phyloP scores from a whole-genome alignment of 1,284 basidiomycete species.

The Pterulicium gracile region DNA sequence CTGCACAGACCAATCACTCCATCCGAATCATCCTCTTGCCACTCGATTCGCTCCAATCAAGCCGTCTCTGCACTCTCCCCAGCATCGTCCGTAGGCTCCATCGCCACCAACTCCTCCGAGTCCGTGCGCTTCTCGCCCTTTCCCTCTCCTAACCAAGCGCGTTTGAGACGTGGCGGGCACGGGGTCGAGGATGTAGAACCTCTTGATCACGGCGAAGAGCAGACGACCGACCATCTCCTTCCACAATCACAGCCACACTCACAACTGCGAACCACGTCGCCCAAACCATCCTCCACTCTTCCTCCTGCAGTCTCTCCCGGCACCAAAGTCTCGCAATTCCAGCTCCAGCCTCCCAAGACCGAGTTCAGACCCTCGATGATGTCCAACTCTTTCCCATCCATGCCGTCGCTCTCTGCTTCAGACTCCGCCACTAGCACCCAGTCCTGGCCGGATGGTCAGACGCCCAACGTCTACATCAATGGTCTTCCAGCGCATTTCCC shows the following conservation, averaged over 20 bases:
- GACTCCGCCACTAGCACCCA: background rate
- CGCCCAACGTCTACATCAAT: conserved; percentile 61
- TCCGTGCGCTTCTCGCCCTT: background rate
- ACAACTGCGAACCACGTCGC: background rate
- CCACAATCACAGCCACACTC: background rate
- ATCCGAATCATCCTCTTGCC: background rate
- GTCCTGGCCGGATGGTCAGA: conserved; percentile 10
- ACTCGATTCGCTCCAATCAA: background rate
- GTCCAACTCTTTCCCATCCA: background rate
- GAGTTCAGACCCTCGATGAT: background rate
- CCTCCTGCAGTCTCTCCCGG: background rate
- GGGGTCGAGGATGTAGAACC: background rate
- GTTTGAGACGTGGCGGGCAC: background rate
- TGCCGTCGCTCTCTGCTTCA: background rate
- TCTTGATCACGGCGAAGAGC: background rate
- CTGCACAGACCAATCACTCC: background rate
- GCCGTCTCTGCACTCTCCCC: background rate
- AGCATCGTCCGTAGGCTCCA: background rate
- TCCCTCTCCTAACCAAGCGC: background rate
- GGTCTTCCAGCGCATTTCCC: conserved; percentile 54
- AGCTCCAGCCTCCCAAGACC: background rate
- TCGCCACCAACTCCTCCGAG: background rate
- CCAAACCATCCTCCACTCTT: background rate
- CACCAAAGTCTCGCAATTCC: background rate
- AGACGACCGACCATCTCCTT: background rate